These are phyloP conservation scores for Macrotyloma uniflorum DNA, from an alignment of 306 rosid species.

Conservation along the genomic window DNA sequence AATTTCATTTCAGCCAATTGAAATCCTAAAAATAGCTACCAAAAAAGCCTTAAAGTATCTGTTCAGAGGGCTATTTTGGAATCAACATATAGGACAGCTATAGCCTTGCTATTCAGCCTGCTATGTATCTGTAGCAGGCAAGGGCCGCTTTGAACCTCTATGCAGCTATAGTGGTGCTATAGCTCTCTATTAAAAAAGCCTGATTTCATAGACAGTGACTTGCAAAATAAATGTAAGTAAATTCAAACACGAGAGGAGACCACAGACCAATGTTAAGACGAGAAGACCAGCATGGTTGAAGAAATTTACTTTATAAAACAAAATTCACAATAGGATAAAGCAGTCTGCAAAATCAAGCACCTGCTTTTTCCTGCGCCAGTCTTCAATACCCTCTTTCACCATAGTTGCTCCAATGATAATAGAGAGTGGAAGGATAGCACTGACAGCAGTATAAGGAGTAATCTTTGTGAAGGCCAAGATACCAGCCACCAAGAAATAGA, in stretches of 20 bases:
- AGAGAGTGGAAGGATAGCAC: constrained; percentile 78
- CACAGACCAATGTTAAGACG: neutral
- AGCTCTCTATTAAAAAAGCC: too few relatives aligned
- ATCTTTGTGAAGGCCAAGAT: constrained; percentile 74
- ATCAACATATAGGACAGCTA: too few relatives aligned
- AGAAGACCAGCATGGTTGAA: neutral
- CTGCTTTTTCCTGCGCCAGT: constrained; percentile 86
- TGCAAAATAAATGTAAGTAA: constrained; percentile 1
- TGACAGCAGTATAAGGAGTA: constrained; percentile 86
- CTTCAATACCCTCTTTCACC: constrained; percentile 88
- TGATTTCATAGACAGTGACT: neutral
- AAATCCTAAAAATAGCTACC: too few relatives aligned
- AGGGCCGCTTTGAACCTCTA: too few relatives aligned
- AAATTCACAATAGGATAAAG: constrained; percentile 22
- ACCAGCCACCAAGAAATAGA: constrained; percentile 82
- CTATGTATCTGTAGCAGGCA: too few relatives aligned
- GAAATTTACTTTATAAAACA: neutral
- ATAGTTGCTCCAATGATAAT: constrained; percentile 68
- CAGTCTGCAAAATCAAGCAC: constrained; percentile 43
- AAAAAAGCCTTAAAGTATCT: too few relatives aligned
- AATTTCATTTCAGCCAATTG: too few relatives aligned
- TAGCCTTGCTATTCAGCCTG: too few relatives aligned
- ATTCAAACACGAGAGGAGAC: neutral
- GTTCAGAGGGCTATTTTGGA: too few relatives aligned
- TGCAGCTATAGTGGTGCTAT: too few relatives aligned